Base-by-base conservation (phyloP, 371 early-diverging fungal genomes). In the Mortierella sp. region DNA sequence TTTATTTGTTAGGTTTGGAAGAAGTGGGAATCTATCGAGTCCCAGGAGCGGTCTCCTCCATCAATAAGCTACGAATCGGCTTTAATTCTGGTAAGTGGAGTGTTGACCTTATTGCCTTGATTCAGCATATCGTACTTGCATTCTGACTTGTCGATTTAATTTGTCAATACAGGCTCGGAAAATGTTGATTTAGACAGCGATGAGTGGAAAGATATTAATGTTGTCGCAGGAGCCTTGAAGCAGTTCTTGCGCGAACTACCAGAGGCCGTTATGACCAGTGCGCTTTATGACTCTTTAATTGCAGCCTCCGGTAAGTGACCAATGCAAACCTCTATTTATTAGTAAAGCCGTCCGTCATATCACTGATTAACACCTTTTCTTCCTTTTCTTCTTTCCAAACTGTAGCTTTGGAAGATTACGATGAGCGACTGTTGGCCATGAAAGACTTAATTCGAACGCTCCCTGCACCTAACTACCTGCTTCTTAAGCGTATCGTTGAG, bases 211-310 rank as follows among this genome's bases (percentile, higher is more conserved):
- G 94, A 93, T 71, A 94, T 95, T 79, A 95, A 95, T 83, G 92
- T 94, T 1, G 88, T 97, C 2, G 96, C 97, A 4, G 97, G 97
- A 64, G 90, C 96, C 40, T 84, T 97, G 75, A 98, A 98, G 83
- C 97, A 95, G 78, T 98, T 96, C 77, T 78, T 98, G 68, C 90
- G 98, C 10, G 97, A 96, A 62, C 77, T 98, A 64, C 98, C 98
- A 1, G 97, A 98, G 70, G 97, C 98, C 1, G 81, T 98, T 51
- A 86, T 96, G 75, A 97, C 98, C 3, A 95, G 88, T 80, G 85
- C 89, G 47, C 87, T 94, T 35, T 93, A 96, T 73, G 93, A 94
- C 45, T 88, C 94, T 26, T 96, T 97, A 73, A 91, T 97, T 62
- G 85, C 88, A 39, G 94, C 96, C 0, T 93, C 95, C 70, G 92